phyloP scores from a whole-genome alignment of 2,329 filamentous ascomycete genomes.

The Domatiomyces catenatus region DNA sequence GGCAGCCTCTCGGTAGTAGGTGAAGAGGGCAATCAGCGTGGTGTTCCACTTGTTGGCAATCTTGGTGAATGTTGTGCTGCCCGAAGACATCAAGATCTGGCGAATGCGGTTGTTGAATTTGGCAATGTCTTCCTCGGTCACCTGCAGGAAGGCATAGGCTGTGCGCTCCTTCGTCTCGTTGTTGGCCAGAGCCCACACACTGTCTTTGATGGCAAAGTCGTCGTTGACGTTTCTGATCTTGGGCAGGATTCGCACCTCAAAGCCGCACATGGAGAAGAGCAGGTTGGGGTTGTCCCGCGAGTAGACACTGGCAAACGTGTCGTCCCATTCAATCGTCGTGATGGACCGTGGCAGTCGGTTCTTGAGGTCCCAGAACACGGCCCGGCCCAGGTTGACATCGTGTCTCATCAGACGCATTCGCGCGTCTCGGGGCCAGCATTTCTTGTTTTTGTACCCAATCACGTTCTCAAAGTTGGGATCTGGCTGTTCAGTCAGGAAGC shows the following conservation, averaged over 20 bases:
- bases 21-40: slow-evolving; percentile 88
- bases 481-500: slow-evolving; percentile 93
- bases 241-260: slow-evolving; percentile 89
- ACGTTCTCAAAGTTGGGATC: slow-evolving; percentile 99
- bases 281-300: slow-evolving; percentile 95
- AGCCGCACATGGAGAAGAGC: slow-evolving; percentile 94
- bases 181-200: slow-evolving; percentile 93
- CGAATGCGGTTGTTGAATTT: slow-evolving; percentile 99
- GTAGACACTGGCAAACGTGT: slow-evolving; percentile 96
- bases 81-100: slow-evolving; percentile 97
- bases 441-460: slow-evolving; percentile 98
- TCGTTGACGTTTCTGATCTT: slow-evolving; percentile 92
- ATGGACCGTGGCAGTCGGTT: slow-evolving; percentile 87
- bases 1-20: slow-evolving; percentile 94
- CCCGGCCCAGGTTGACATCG: slow-evolving; percentile 91
- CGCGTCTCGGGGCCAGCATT: slow-evolving; percentile 96
- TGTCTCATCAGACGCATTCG: slow-evolving; percentile 97
- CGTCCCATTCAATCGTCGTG: slow-evolving; percentile 97
- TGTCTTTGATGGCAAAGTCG: slow-evolving; percentile 94
- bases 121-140: slow-evolving; percentile 92
- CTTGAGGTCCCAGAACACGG: slow-evolving; percentile 98
- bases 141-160: slow-evolving; percentile 91
- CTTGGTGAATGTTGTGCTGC: slow-evolving; percentile 98
- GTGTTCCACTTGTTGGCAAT: slow-evolving; percentile 99
- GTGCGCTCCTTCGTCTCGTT: slow-evolving; percentile 95